phyloP scores from a whole-genome alignment of 306 rosid species.

The Quercus aquifolioides region DNA sequence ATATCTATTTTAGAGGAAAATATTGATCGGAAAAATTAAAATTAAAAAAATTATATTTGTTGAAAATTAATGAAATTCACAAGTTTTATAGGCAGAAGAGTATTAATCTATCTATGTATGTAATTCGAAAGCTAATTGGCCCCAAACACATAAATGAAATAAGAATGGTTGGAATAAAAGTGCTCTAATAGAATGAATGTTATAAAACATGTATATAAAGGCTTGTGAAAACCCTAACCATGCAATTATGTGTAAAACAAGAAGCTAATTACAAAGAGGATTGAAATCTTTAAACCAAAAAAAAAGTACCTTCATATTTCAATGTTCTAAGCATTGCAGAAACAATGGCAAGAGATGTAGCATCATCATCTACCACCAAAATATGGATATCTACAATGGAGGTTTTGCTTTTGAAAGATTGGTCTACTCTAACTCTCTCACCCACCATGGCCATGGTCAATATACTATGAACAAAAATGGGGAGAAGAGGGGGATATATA shows the following conservation, averaged over 20 bases:
- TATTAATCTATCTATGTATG: neutral
- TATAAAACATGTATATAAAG: neutral
- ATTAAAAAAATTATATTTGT: neutral
- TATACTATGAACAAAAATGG: too few species aligned
- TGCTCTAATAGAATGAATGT: neutral
- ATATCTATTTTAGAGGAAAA: neutral
- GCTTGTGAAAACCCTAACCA: too few species aligned
- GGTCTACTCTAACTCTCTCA: slow-evolving; percentile 14
- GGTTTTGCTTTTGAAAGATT: neutral
- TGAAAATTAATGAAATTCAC: too few species aligned
- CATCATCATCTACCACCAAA: slow-evolving; percentile 71
- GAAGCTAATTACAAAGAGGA: neutral
- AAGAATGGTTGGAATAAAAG: neutral
- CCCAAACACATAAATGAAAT: neutral
- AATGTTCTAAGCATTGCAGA: slow-evolving; percentile 48
- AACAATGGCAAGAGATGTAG: slow-evolving; percentile 35
- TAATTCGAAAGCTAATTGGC: neutral
- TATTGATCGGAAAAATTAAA: neutral
- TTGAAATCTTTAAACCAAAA: neutral
- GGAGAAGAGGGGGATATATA: neutral
- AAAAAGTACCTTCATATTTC: slow-evolving; percentile 45
- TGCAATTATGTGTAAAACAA: too few species aligned
- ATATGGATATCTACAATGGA: slow-evolving; percentile 23
- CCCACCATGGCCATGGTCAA: slow-evolving; percentile 14
- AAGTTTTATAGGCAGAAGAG: too few species aligned